phyloP scores from a whole-genome alignment of 75 land plant species.

The Adiantum capillusveneris region DNA sequence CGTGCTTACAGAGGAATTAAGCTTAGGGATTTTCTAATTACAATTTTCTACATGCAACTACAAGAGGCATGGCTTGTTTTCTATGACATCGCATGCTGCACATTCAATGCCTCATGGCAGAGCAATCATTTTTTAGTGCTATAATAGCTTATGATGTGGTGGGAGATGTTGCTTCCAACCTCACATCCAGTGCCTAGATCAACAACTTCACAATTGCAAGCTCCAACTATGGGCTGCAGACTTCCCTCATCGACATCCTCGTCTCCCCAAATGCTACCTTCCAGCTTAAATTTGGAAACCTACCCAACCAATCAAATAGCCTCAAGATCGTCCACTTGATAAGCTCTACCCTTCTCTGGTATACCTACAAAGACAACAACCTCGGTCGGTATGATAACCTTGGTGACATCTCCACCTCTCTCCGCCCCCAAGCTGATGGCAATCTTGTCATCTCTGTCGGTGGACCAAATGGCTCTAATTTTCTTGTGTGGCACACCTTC shows the following conservation, averaged over 20 bases:
- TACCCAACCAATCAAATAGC: neutral
- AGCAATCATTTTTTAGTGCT: no score
- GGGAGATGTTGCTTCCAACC: no score
- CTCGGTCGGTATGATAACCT: slow-evolving; percentile 1
- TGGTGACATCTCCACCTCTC: neutral
- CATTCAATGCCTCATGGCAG: no score
- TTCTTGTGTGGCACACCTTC: slow-evolving; percentile 30
- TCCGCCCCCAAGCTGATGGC: neutral
- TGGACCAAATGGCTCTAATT: slow-evolving; percentile 11
- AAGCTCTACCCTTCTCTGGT: neutral
- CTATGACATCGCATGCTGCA: no score
- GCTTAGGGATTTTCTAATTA: no score
- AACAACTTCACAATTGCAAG: neutral
- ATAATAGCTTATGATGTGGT: no score
- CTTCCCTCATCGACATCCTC: neutral
- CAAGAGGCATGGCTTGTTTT: no score
- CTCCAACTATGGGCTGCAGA: neutral
- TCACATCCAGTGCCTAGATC: no score
- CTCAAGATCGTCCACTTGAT: neutral
- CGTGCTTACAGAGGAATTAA: no score
- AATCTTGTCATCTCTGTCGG: neutral
- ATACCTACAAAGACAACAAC: neutral
- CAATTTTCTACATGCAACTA: no score
- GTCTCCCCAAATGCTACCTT: neutral
- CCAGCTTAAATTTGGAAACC: neutral